phyloP scores from a whole-genome alignment of 805 yeast genomes.

The Candida orba region DNA sequence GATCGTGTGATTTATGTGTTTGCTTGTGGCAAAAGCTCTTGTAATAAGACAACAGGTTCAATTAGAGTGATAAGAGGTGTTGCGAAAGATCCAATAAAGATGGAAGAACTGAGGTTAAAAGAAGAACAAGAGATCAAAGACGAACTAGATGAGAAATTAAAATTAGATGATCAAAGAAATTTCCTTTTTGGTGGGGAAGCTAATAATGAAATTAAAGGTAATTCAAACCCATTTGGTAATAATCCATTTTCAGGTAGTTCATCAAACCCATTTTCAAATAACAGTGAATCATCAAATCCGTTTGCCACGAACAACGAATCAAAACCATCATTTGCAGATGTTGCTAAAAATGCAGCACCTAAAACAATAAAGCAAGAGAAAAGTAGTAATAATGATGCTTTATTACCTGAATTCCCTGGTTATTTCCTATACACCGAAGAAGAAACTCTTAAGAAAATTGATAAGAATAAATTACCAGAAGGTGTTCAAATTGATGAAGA shows the following conservation, averaged over 20 bases:
- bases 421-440: constrained; percentile 63
- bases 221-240: constrained; percentile 33
- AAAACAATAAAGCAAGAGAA: constrained; percentile 5
- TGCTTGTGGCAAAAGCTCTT: constrained; percentile 55
- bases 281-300: constrained; percentile 16
- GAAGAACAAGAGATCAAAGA: constrained; percentile 34
- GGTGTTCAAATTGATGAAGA: constrained; percentile 43
- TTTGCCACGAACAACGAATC: constrained; percentile 1
- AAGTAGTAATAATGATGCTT: constrained; percentile 13
- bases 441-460: constrained; percentile 51
- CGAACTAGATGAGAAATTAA: constrained; percentile 36
- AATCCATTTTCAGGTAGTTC: constrained; percentile 23
- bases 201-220: constrained; percentile 23
- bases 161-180: constrained; percentile 35
- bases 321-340: constrained; percentile 25
- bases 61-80: constrained; percentile 75
- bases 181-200: constrained; percentile 22
- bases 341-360: constrained; percentile 25
- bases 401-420: constrained; percentile 53
- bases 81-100: constrained; percentile 45
- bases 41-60: constrained; percentile 65
- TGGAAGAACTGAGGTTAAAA: constrained; percentile 33
- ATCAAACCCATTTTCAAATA: constrained; percentile 34
- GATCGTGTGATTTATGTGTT: constrained; percentile 80
- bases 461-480: constrained; percentile 37